phyloP scores from a whole-genome alignment of 371 early-diverging fungal genomes.

The Blyttiomyces sp. region DNA sequence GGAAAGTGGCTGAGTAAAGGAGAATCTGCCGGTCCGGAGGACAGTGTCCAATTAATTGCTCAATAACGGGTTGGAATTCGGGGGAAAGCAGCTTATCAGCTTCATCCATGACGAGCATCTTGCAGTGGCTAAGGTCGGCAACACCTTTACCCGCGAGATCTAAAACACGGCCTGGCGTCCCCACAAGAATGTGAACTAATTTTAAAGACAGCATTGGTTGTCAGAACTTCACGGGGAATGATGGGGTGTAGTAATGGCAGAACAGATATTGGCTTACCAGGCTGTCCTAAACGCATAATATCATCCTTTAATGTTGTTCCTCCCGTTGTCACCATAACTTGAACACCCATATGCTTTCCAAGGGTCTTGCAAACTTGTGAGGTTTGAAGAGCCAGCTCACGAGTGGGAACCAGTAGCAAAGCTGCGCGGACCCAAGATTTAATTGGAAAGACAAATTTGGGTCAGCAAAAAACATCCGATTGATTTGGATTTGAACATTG shows the following conservation, averaged over 20 bases:
- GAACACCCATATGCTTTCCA: constrained; percentile 85
- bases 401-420: constrained; percentile 89
- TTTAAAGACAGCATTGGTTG: neutral
- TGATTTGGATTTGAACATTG: too few species aligned
- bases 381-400: constrained; percentile 96
- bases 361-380: constrained; percentile 92
- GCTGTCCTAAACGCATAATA: constrained; percentile 87
- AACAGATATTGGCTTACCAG: constrained; percentile 38
- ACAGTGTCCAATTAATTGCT: constrained; percentile 82
- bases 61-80: constrained; percentile 95
- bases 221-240: neutral
- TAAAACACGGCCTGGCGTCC: constrained; percentile 96
- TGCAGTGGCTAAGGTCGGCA: constrained; percentile 81
- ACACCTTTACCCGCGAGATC: constrained; percentile 90
- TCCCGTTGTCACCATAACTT: constrained; percentile 97
- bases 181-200: constrained; percentile 90
- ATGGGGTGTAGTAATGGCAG: too few species aligned
- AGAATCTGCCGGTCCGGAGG: constrained; percentile 89
- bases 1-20: constrained; percentile 98
- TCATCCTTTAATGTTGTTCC: constrained; percentile 98
- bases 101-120: constrained; percentile 96
- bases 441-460: constrained; percentile 1
- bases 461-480: neutral
- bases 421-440: constrained; percentile 25
- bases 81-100: constrained; percentile 97